Conservation (phyloP, 352 stramenopile genomes). For the Aphanomyces astaci region DNA sequence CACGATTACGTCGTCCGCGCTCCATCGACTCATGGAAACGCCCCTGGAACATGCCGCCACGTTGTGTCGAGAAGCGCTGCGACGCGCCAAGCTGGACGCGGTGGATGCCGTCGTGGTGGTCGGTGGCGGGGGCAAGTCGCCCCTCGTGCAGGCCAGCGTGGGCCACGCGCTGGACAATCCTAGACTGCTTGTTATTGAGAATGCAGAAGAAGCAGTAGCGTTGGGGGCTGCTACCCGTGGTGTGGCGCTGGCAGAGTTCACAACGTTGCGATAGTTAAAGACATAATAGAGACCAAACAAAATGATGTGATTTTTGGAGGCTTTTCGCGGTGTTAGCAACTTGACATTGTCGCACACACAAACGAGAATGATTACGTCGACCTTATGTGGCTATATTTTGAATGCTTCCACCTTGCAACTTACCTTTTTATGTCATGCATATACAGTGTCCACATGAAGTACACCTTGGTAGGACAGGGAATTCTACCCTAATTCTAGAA, state of each 20-base stretch:
- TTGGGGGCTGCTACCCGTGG: neutral
- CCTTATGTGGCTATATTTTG: too few species aligned
- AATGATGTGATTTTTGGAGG: too few species aligned
- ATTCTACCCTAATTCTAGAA: too few species aligned
- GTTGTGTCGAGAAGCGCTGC: slow-evolving; percentile 36
- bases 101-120: slow-evolving; percentile 47
- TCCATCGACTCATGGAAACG: slow-evolving; percentile 38
- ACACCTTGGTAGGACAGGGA: too few species aligned
- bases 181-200: neutral
- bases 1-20: slow-evolving; percentile 45
- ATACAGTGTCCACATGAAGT: too few species aligned
- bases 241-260: neutral
- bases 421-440: too few species aligned
- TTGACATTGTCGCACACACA: too few species aligned
- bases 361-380: too few species aligned
- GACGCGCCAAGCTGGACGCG: slow-evolving; percentile 31
- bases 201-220: neutral
- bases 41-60: slow-evolving; percentile 30
- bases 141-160: neutral
- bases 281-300: neutral
- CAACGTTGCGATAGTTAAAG: neutral
- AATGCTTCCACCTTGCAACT: too few species aligned
- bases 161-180: neutral
- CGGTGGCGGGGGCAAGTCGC: slow-evolving; percentile 43
- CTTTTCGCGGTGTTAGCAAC: too few species aligned